A percentile compares a stretch with the other conserved stretches of the same genome.
These are phyloP conservation scores for Xylaria sp. DNA, from an alignment of 2,329 filamentous ascomycete species.

Conservation along the genomic window DNA sequence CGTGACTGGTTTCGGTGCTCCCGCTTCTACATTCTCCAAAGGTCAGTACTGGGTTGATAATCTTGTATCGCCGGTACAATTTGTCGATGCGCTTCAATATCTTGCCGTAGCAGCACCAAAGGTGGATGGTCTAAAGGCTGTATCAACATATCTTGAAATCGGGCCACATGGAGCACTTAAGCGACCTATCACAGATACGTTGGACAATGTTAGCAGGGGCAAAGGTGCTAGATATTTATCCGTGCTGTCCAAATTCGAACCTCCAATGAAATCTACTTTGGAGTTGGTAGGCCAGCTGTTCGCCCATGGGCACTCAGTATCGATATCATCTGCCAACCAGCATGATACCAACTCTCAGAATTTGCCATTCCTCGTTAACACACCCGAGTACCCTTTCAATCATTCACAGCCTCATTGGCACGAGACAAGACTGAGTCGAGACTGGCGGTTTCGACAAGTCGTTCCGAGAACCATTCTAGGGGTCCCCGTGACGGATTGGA, in stretches of 20 bases:
- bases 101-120: too few relatives aligned
- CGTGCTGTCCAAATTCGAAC: too few relatives aligned
- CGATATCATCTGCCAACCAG: not conserved
- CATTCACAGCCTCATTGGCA: slow-evolving; percentile 52
- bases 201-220: not conserved
- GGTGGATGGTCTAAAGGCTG: too few relatives aligned
- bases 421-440: slow-evolving; percentile 46
- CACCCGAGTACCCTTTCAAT: slow-evolving; percentile 56
- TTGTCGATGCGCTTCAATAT: too few relatives aligned
- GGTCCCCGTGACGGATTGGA: slow-evolving; percentile 31
- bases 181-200: not conserved
- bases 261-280: not conserved
- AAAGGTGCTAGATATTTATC: not conserved
- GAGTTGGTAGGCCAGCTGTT: too few relatives aligned
- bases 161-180: not conserved
- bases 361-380: too few relatives aligned
- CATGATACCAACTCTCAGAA: slow-evolving; percentile 36
- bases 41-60: slow-evolving; percentile 5
- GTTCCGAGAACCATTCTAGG: slow-evolving; percentile 14
- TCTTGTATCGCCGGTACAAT: not conserved
- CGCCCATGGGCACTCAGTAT: not conserved
- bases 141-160: not conserved
- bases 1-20: not conserved
- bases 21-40: not conserved
- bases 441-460: not conserved